A percentile compares a stretch with the other conserved stretches of the same genome.
These are phyloP conservation scores for Vanrija humicola DNA, from an alignment of 1,284 basidiomycete species.

Conservation along the genomic window DNA sequence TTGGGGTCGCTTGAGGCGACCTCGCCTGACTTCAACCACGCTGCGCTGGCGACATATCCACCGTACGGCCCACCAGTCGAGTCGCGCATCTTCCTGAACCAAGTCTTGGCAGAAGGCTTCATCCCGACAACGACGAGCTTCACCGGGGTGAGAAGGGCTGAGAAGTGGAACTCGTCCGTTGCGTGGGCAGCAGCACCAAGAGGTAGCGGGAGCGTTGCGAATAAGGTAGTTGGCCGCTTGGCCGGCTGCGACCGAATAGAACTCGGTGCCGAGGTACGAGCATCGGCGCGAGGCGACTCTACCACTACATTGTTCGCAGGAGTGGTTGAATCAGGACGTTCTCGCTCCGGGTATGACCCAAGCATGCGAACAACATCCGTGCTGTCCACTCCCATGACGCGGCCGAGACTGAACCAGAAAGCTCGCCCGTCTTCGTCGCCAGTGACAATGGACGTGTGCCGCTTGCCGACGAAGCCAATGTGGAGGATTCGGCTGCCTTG, in stretches of 20 bases:
- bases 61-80: constrained; percentile 45
- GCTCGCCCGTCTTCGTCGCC: constrained; percentile 88
- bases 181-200: constrained; percentile 70
- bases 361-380: constrained; percentile 91
- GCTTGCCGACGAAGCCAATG: constrained; percentile 84
- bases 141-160: constrained; percentile 80
- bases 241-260: constrained; percentile 36
- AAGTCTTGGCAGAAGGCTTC: constrained; percentile 87
- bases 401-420: constrained; percentile 93
- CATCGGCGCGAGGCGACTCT: constrained; percentile 10
- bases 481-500: constrained; percentile 77
- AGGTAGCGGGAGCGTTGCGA: constrained; percentile 77
- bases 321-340: not conserved
- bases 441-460: constrained; percentile 89
- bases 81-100: constrained; percentile 75
- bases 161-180: constrained; percentile 76
- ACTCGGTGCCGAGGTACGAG: constrained; percentile 14
- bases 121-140: constrained; percentile 92
- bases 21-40: constrained; percentile 64
- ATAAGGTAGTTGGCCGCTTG: constrained; percentile 59
- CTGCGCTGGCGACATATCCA: constrained; percentile 60
- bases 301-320: constrained; percentile 16
- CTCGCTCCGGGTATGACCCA: constrained; percentile 76
- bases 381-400: constrained; percentile 91
- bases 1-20: constrained; percentile 5